Evolutionary conservation across 345 rosid species (phyloP), one percentile per base, ranked within the genome.

Genomic region (Eucalyptus virginea): DNA sequence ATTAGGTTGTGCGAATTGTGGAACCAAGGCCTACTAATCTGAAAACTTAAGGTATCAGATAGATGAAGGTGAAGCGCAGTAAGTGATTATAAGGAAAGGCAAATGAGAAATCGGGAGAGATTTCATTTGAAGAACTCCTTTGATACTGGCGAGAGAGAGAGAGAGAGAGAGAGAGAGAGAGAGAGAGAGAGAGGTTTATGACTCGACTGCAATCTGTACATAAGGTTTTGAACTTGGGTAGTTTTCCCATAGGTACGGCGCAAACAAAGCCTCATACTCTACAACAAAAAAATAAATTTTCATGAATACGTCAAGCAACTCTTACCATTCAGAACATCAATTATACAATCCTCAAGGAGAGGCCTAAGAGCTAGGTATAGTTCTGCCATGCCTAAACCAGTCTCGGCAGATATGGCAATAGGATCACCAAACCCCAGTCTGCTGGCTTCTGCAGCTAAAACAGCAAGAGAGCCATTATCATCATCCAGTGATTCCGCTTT

Each of bases 331-430:
- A 95, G 89, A 42, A 89, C 91, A 86, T 92, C 90, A 88, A 93
- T 91, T 94, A 94, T 94, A 92, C 93, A 93, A 88, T 92, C 95
- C 93, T 96, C 98, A 77, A 97, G 92, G 81, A 90, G 88, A 90
- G 98, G 98, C 86, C 89, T 93, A 52, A 98, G 99, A 90, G 94
- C 94, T 89, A 95, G 94, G 88, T 95, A 95, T 87, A 98, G 99
- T 88, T 95, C 92, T 9, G 93, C 94, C 99, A 97, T 96, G 86
- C 99, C 99, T 34, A 97, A 93, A 77, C 99, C 99, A 24, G 99
- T 98, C 93, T 98, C 99, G 1, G 99, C 98, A 86, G 99, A 97
- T 88, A 98, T 94, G 85, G 98, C 97, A 88, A 96, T 96, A 50
- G 99, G 98, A 51, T 97, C 98, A 19, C 99, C 98, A 92, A 97